These are phyloP conservation scores for Pichia pseudocactophila DNA, from an alignment of 805 yeast genomes.

Conservation along the genomic window DNA sequence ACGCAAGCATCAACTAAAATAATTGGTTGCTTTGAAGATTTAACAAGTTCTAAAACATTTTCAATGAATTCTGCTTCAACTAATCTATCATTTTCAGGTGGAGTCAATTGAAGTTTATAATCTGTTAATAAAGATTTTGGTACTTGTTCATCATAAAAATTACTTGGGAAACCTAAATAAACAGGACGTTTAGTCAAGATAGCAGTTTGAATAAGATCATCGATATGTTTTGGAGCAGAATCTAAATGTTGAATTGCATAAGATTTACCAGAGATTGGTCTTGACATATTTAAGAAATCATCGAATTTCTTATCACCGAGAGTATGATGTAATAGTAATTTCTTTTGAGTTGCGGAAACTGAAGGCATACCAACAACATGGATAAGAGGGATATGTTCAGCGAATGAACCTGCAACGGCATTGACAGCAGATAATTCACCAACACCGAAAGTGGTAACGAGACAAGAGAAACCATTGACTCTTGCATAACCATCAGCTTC, in stretches of 20 bases:
- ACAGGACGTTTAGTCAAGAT: conserved; percentile 70
- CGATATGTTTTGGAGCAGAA: conserved; percentile 63
- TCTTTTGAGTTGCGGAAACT: conserved; percentile 60
- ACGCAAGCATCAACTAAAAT: conserved; percentile 86
- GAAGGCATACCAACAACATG: conserved; percentile 87
- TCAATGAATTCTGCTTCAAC: conserved; percentile 58
- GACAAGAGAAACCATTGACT: conserved; percentile 63
- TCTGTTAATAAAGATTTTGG: conserved; percentile 41
- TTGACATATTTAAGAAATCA: conserved; percentile 72
- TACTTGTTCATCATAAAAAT: conserved; percentile 59
- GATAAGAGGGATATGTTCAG: conserved; percentile 79
- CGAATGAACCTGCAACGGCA: conserved; percentile 83
- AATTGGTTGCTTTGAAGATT: conserved; percentile 56
- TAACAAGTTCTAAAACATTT: conserved; percentile 42
- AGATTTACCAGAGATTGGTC: conserved; percentile 58
- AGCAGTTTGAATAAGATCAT: conserved; percentile 65
- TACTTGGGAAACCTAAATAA: conserved; percentile 75
- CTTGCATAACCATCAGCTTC: conserved; percentile 87
- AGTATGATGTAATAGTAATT: conserved; percentile 71
- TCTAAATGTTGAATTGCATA: conserved; percentile 54
- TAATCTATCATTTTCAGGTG: conserved; percentile 49
- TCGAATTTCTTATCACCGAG: conserved; percentile 78
- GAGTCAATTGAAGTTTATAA: conserved; percentile 47
- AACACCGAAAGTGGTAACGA: conserved; percentile 84
- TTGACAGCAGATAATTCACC: conserved; percentile 81